These are phyloP conservation scores for Trematosphaeria pertusa DNA, from an alignment of 2,329 filamentous ascomycete genomes.

Conservation along the genomic window DNA sequence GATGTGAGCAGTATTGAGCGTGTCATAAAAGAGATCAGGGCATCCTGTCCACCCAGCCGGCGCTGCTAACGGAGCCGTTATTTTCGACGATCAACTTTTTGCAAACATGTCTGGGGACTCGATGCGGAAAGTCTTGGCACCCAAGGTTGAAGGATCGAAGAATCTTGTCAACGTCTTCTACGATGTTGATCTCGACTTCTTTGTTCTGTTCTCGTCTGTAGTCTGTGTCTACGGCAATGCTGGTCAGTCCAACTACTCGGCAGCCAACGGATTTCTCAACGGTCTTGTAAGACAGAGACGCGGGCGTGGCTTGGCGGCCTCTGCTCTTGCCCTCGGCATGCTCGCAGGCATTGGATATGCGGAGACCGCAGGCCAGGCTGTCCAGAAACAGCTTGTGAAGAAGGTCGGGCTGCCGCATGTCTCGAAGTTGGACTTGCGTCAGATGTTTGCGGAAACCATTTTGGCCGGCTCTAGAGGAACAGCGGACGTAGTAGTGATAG, in stretches of 20 bases:
- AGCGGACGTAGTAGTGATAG: neutral
- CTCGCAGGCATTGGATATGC: conserved; percentile 55
- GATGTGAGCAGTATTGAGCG: conserved; percentile 7
- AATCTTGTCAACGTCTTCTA: conserved; percentile 19
- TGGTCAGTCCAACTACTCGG: conserved; percentile 24
- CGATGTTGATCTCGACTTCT: conserved; percentile 25
- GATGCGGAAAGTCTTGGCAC: conserved; percentile 8
- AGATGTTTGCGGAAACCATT: neutral
- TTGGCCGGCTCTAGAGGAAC: neutral
- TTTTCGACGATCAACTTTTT: conserved; percentile 19
- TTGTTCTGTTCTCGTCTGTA: conserved; percentile 24
- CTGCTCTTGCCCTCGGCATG: conserved; percentile 47
- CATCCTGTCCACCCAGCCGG: conserved; percentile 18
- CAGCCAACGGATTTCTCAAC: conserved; percentile 47
- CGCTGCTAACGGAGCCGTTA: conserved; percentile 22
- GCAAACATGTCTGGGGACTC: conserved; percentile 11
- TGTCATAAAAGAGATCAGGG: conserved; percentile 9
- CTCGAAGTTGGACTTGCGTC: neutral
- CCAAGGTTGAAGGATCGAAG: conserved; percentile 18
- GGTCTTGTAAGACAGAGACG: conserved; percentile 47
- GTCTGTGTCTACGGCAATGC: conserved; percentile 17
- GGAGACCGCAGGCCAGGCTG: neutral
- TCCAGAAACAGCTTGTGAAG: neutral
- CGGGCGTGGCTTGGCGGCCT: conserved; percentile 47
- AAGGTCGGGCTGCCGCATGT: neutral